Conservation (phyloP, 2,329 filamentous ascomycete genomes). For the Alternaria rosae region DNA sequence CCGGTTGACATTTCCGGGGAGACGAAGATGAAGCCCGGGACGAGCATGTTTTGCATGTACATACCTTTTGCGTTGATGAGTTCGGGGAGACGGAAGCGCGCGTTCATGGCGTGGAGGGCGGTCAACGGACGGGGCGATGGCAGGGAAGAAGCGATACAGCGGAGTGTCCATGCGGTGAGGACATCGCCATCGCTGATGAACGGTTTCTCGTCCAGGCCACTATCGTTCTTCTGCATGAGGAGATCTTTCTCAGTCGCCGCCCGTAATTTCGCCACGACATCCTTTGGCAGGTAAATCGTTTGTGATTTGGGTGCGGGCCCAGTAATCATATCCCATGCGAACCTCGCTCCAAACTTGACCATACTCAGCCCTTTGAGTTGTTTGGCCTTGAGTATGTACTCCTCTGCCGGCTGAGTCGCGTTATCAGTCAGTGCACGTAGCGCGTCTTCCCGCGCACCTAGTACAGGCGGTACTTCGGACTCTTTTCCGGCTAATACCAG, state of each 20-base stretch:
- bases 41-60: slow-evolving; percentile 23
- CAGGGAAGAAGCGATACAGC: slow-evolving; percentile 33
- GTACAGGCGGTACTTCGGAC: slow-evolving; percentile 46
- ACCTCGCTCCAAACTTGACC: slow-evolving; percentile 16
- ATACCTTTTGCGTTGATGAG: slow-evolving; percentile 28
- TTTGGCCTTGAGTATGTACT: slow-evolving; percentile 22
- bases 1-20: slow-evolving; percentile 14
- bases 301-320: slow-evolving; percentile 37
- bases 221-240: background rate
- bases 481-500: slow-evolving; percentile 55
- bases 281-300: slow-evolving; percentile 51
- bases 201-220: slow-evolving; percentile 11
- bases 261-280: slow-evolving; percentile 18
- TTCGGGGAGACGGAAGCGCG: slow-evolving; percentile 44
- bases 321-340: slow-evolving; percentile 16
- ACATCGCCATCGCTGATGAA: slow-evolving; percentile 38
- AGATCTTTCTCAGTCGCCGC: slow-evolving; percentile 42
- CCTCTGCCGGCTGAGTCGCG: slow-evolving; percentile 11
- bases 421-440: slow-evolving; percentile 26
- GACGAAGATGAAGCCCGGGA: slow-evolving; percentile 20
- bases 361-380: slow-evolving; percentile 22
- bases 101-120: slow-evolving; percentile 52
- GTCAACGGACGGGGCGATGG: slow-evolving; percentile 42
- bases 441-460: slow-evolving; percentile 46
- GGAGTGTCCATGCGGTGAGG: slow-evolving; percentile 32